phyloP scores from a whole-genome alignment of 1,139 yeast species.

The Yamadazyma pseudoaaseri region DNA sequence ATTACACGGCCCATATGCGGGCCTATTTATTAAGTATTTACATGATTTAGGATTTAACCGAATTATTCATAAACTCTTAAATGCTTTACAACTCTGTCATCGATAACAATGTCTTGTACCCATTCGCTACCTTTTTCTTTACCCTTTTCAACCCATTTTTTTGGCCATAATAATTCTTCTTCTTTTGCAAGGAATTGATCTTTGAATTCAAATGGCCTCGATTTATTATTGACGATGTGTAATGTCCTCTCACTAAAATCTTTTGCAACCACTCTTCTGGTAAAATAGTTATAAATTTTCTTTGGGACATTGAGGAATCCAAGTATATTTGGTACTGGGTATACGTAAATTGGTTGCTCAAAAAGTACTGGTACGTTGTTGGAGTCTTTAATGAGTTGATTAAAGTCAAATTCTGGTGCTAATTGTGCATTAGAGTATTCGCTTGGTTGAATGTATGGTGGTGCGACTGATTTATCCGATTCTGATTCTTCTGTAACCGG shows the following conservation, averaged over 20 bases:
- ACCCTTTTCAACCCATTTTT: slow-evolving; percentile 76
- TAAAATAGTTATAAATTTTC: slow-evolving; percentile 77
- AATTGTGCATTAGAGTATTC: slow-evolving; percentile 54
- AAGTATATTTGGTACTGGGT: slow-evolving; percentile 69
- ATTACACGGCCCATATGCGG: too few species aligned
- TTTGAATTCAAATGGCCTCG: slow-evolving; percentile 54
- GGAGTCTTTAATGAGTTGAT: slow-evolving; percentile 22
- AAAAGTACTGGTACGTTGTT: slow-evolving; percentile 57
- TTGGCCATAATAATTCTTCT: slow-evolving; percentile 93
- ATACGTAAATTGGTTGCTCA: slow-evolving; percentile 72
- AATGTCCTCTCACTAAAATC: slow-evolving; percentile 64
- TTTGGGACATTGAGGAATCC: slow-evolving; percentile 80
- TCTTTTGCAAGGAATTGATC: slow-evolving; percentile 57
- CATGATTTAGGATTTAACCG: not conserved
- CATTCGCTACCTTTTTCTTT: slow-evolving; percentile 76
- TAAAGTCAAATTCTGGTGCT: slow-evolving; percentile 59
- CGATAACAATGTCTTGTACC: slow-evolving; percentile 74
- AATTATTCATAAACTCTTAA: slow-evolving; percentile 51
- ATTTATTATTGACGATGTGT: slow-evolving; percentile 54
- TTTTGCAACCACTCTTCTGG: slow-evolving; percentile 68
- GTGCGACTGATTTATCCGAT: not conserved
- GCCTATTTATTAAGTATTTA: too few species aligned
- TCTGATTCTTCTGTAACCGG: slow-evolving; percentile 33
- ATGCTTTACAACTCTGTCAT: slow-evolving; percentile 59
- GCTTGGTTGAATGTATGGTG: slow-evolving; percentile 57